Evolutionary conservation across 2,329 filamentous ascomycete species (phyloP).

Genomic region (Coniochaeta hoffmannii): DNA sequence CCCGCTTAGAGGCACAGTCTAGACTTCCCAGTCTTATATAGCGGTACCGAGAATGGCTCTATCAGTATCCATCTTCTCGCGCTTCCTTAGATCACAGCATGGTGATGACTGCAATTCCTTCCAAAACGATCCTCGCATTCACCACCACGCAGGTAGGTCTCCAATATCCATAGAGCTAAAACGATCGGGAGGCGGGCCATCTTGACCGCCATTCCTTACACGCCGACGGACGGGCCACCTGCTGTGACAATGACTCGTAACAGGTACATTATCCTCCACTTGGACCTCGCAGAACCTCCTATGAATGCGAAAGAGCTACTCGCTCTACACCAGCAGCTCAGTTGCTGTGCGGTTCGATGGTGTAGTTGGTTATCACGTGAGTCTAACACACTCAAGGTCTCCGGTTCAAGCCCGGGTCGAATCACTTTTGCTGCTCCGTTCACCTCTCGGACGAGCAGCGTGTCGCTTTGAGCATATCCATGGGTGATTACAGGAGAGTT

Average conservation of each 20-base stretch:
- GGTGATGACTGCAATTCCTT: background rate
- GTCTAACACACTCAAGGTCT: background rate
- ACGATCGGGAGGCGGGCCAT: background rate
- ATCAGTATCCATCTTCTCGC: constrained; percentile 1
- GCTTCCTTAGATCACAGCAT: background rate
- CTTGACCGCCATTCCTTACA: background rate
- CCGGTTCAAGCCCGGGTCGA: constrained; percentile 1
- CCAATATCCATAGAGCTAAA: background rate
- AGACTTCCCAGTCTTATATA: background rate
- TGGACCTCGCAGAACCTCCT: background rate
- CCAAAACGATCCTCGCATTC: background rate
- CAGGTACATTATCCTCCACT: background rate
- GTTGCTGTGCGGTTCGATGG: background rate
- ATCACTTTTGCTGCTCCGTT: background rate
- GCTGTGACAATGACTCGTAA: background rate
- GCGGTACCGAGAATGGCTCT: background rate
- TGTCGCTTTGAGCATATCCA: too few species aligned
- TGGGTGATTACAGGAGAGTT: too few species aligned
- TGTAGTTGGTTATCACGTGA: constrained; percentile 2
- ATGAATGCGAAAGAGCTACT: background rate
- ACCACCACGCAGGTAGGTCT: background rate
- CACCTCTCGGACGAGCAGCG: too few species aligned
- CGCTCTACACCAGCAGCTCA: background rate
- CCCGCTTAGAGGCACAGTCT: background rate
- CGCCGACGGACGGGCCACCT: background rate